Evolutionary conservation across 768 basidiomycete species (phyloP).

Genomic region (Lactifluus subvellereus): DNA sequence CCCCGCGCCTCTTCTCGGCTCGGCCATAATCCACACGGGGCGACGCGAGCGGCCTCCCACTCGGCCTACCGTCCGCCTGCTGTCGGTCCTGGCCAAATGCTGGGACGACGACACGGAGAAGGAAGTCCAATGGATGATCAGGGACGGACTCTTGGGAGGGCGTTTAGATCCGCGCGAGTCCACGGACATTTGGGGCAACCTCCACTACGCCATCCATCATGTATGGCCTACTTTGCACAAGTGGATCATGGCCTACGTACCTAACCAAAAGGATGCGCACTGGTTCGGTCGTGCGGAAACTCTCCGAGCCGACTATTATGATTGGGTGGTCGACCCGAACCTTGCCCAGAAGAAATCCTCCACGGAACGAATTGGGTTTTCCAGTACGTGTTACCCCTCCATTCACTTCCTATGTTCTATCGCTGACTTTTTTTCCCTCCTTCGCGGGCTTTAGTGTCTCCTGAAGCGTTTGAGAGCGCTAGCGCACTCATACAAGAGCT

Average conservation of each 20-base stretch:
- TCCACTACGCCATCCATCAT: not conserved
- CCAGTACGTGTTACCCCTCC: not conserved
- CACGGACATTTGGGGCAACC: not conserved
- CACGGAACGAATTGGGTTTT: not conserved
- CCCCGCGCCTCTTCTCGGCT: not conserved
- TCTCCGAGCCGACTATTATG: not conserved
- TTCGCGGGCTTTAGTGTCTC: not conserved
- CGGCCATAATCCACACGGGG: not conserved
- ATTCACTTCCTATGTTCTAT: not conserved
- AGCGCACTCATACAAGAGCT: not conserved
- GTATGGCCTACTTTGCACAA: not conserved
- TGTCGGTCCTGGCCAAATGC: not conserved
- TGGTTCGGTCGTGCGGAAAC: not conserved
- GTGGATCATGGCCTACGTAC: conserved; percentile 8
- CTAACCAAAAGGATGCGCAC: not conserved
- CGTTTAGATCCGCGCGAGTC: not conserved
- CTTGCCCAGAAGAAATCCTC: not conserved
- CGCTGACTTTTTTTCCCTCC: not conserved
- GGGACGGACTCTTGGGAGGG: not conserved
- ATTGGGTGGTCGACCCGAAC: not conserved
- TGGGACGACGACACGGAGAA: not conserved
- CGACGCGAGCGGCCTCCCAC: not conserved
- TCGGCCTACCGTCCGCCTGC: not conserved
- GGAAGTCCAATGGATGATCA: not conserved
- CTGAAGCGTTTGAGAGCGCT: not conserved